These are phyloP conservation scores for Penicillium griseofulvum DNA, from an alignment of 2,329 filamentous ascomycete species.

Conservation along the genomic window DNA sequence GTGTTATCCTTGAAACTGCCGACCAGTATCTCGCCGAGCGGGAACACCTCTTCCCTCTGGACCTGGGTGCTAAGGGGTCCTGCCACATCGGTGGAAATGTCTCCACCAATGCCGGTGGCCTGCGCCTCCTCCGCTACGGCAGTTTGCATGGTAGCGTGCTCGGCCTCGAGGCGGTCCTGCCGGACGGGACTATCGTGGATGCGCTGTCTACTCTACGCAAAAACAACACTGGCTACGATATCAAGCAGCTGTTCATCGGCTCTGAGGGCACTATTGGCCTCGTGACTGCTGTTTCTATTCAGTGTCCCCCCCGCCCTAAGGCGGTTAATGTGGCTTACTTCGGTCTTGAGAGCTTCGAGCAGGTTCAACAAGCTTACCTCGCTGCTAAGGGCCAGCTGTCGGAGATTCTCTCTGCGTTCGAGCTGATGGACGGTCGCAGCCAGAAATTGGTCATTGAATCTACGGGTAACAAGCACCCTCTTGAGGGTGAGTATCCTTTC, in stretches of 20 bases:
- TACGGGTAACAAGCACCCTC: conserved; percentile 72
- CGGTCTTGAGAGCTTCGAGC: conserved; percentile 83
- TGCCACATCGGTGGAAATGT: conserved; percentile 97
- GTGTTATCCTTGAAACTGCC: conserved; percentile 83
- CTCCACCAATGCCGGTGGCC: conserved; percentile 88
- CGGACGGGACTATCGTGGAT: conserved; percentile 87
- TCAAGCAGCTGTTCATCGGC: conserved; percentile 96
- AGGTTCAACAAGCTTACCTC: conserved; percentile 79
- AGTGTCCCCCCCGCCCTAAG: conserved; percentile 81
- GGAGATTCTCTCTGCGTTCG: conserved; percentile 95
- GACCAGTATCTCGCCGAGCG: conserved; percentile 82
- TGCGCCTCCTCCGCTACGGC: conserved; percentile 86
- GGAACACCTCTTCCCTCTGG: conserved; percentile 88
- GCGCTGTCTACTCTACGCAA: conserved; percentile 86
- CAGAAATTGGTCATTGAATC: conserved; percentile 74
- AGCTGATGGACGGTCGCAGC: conserved; percentile 87
- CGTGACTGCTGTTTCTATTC: conserved; percentile 83
- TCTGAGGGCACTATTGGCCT: conserved; percentile 93
- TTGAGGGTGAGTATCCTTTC: conserved; percentile 84
- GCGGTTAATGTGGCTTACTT: conserved; percentile 96
- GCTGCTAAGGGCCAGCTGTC: conserved; percentile 87
- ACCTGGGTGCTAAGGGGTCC: conserved; percentile 95
- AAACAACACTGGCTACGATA: conserved; percentile 98
- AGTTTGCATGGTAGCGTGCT: conserved; percentile 91
- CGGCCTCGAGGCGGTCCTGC: conserved; percentile 87